phyloP scores from a whole-genome alignment of 148 eudicot species.

The Cornus controversa region DNA sequence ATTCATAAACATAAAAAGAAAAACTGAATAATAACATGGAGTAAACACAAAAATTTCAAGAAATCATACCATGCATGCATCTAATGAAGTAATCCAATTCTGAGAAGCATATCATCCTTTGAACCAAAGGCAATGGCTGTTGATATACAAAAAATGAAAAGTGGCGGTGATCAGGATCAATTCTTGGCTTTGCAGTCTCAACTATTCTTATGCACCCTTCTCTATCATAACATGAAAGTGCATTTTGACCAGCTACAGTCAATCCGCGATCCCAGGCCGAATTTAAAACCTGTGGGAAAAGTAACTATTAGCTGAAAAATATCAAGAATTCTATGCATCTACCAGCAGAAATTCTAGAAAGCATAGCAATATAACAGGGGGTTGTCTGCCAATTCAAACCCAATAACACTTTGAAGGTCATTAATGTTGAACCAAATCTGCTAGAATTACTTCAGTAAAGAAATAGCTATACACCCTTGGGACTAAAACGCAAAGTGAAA shows the following conservation, averaged over 20 bases:
- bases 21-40: neutral
- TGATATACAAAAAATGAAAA: slow-evolving; percentile 57
- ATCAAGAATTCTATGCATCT: neutral
- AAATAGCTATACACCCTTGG: neutral
- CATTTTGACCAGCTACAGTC: slow-evolving; percentile 61
- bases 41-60: neutral
- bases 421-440: neutral
- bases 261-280: slow-evolving; percentile 69
- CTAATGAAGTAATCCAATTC: slow-evolving; percentile 55
- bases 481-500: neutral
- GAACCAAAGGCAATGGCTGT: slow-evolving; percentile 41
- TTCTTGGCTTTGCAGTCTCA: slow-evolving; percentile 64
- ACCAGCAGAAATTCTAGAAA: neutral
- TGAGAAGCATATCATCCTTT: slow-evolving; percentile 51
- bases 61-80: slow-evolving; percentile 65
- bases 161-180: slow-evolving; percentile 58
- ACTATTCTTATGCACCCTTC: slow-evolving; percentile 47
- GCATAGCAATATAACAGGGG: neutral
- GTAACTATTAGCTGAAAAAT: neutral
- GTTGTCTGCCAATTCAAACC: neutral
- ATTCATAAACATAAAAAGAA: neutral
- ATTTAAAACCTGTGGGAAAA: slow-evolving; percentile 47
- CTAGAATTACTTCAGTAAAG: neutral
- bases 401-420: neutral
- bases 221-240: slow-evolving; percentile 55